Evolutionary conservation across 75 land plant genomes (phyloP).

Genomic region (Adiantum capillusveneris): DNA sequence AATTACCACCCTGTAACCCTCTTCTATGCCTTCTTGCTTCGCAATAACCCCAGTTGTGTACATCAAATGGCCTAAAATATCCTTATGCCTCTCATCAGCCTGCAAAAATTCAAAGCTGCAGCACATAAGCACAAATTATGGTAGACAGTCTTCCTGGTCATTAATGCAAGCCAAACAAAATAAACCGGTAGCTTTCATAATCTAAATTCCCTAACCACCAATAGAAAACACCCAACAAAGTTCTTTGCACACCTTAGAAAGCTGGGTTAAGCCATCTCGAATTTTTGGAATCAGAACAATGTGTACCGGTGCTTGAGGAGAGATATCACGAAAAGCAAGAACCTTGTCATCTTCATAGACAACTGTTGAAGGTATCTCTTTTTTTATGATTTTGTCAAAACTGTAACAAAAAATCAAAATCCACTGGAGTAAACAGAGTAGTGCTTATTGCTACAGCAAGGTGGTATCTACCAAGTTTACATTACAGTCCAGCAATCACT

Average conservation of each 20-base stretch:
- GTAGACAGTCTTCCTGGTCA: not conserved
- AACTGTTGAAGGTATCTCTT: conserved; percentile 81
- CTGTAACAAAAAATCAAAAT: conserved; percentile 24
- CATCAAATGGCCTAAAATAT: conserved; percentile 76
- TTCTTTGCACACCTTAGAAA: conserved; percentile 71
- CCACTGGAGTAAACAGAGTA: not conserved
- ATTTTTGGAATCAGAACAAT: conserved; percentile 78
- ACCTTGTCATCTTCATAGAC: conserved; percentile 92
- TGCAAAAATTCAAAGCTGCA: conserved; percentile 5
- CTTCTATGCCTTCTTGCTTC: conserved; percentile 70
- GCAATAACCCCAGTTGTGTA: conserved; percentile 70
- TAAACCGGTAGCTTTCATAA: too few relatives aligned
- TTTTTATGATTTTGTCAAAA: conserved; percentile 88
- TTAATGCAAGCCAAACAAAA: too few relatives aligned
- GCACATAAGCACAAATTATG: not conserved
- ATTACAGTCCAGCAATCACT: conserved; percentile 2
- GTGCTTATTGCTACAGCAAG: not conserved
- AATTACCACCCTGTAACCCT: conserved; percentile 81
- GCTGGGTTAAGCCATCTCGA: conserved; percentile 83
- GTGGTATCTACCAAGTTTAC: not conserved
- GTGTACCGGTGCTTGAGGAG: conserved; percentile 94
- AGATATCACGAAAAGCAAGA: conserved; percentile 81
- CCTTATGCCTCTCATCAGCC: conserved; percentile 74
- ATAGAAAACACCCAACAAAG: too few relatives aligned
- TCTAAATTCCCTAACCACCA: too few relatives aligned